Evolutionary conservation across 2,329 filamentous ascomycete species (phyloP).

Genomic region (Colletotrichum sp.): DNA sequence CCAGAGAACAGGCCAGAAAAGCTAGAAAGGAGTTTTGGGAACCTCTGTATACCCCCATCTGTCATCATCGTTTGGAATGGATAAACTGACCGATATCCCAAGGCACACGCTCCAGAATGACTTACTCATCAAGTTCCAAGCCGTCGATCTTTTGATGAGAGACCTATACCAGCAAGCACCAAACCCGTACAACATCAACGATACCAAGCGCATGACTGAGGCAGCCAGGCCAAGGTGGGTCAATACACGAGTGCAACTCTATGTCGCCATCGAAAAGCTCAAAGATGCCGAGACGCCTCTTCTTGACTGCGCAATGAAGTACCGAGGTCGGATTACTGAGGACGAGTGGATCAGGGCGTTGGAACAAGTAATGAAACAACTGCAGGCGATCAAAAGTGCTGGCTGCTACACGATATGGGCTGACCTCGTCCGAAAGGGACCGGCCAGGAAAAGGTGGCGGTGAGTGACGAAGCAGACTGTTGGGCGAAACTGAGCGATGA

Average conservation of each 20-base stretch:
- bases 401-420: neutral
- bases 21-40: neutral
- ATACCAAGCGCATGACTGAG: neutral
- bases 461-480: neutral
- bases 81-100: neutral
- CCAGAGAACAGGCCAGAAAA: neutral
- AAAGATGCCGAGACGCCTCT: neutral
- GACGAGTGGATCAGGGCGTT: neutral
- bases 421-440: neutral
- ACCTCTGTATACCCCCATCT: neutral
- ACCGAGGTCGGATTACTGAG: neutral
- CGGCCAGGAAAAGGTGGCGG: neutral
- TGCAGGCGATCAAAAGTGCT: neutral
- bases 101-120: neutral
- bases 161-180: neutral
- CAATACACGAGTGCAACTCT: neutral
- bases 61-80: fast-evolving
- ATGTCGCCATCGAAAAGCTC: fast-evolving
- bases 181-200: neutral
- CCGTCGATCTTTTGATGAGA: neutral
- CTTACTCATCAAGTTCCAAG: neutral
- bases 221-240: neutral
- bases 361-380: neutral
- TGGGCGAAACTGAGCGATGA: neutral
- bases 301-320: neutral